Evolutionary conservation across 345 rosid genomes (phyloP).

Genomic region (Tarenaya hassleriana): DNA sequence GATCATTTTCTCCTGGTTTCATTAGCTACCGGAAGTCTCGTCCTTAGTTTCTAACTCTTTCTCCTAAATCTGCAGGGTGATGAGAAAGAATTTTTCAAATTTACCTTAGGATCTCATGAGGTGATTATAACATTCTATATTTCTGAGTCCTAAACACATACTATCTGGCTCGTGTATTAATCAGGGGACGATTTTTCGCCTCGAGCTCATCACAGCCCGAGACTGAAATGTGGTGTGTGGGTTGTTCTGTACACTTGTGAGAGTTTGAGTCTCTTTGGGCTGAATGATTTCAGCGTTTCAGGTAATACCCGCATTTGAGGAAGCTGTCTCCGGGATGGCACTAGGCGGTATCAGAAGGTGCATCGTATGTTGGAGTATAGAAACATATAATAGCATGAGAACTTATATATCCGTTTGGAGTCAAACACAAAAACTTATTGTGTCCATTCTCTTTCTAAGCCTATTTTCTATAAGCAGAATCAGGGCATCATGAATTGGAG

Average conservation of each 20-base stretch:
- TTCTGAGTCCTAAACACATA: no score
- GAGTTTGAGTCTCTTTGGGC: not conserved
- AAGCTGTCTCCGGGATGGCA: conserved; percentile 91
- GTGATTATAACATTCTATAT: conserved; percentile 23
- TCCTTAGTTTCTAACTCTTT: not conserved
- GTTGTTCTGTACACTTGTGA: no score
- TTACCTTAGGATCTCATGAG: conserved; percentile 68
- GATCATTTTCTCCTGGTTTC: conserved; percentile 6
- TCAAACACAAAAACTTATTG: not conserved
- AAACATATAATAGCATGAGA: no score
- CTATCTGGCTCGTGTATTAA: no score
- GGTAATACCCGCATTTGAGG: conserved; percentile 97
- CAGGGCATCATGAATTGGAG: not conserved
- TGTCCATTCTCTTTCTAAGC: conserved; percentile 1
- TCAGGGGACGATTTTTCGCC: no score
- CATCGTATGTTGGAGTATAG: conserved; percentile 8
- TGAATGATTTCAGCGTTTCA: conserved; percentile 29
- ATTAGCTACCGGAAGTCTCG: not conserved
- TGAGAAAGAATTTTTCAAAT: conserved; percentile 80
- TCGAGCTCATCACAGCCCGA: no score
- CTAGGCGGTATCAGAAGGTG: conserved; percentile 87
- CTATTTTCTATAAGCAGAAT: conserved; percentile 2
- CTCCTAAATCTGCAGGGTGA: conserved; percentile 56
- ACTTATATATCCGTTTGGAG: not conserved
- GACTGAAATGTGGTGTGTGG: not conserved